Base-by-base conservation (phyloP, 441 rosid genomes). In the Euphorbia corollata region DNA sequence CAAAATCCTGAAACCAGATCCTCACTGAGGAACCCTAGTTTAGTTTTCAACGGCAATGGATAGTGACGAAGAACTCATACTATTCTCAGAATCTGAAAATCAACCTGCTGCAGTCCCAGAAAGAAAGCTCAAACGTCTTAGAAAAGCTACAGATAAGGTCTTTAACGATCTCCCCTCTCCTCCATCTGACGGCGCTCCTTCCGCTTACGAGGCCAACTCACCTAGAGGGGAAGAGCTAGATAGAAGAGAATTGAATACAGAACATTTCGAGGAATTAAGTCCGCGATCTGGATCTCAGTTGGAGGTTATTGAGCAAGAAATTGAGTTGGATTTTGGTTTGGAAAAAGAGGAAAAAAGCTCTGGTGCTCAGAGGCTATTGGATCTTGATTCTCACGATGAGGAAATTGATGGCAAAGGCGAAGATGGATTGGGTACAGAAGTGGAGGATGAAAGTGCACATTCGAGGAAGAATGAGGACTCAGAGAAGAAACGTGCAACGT, bases 81-180 rank as follows among this genome's bases (percentile, higher is more conserved):
- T 68, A 22, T 74, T 73, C 72, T 78, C 84, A n/a, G 87, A 82
- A 15, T 23, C 81, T 20, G 85, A 81, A 32, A 61, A 71, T 48
- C 63, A 81, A 39, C 75, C 87, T 22, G 74, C 84, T 60, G 82
- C 82, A 0, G 67, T 71, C 67, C 78, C 75, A 7, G 79, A 61
- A 27, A 80, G 86, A 63, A 82, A 77, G 83, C 83, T 93, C 50
- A 83, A 88, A 69, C 91, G 92, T 79, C 74, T 92, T 70, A 90
- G 81, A 80, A 83, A 75, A 60, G 79, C 80, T n/a, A 68, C 70
- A 20, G 75, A 76, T 34, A 39, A 78, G 6, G 20, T 69, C 34
- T 32, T 66, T 18, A 73, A 54, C 20, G 67, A 74, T 62, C 59
- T 77, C 57, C 72, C 38, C 4, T 32, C 36, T 73, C 36, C 78